These are phyloP conservation scores for Fusarium subtropicale DNA, from an alignment of 2,329 filamentous ascomycete species.

Conservation along the genomic window DNA sequence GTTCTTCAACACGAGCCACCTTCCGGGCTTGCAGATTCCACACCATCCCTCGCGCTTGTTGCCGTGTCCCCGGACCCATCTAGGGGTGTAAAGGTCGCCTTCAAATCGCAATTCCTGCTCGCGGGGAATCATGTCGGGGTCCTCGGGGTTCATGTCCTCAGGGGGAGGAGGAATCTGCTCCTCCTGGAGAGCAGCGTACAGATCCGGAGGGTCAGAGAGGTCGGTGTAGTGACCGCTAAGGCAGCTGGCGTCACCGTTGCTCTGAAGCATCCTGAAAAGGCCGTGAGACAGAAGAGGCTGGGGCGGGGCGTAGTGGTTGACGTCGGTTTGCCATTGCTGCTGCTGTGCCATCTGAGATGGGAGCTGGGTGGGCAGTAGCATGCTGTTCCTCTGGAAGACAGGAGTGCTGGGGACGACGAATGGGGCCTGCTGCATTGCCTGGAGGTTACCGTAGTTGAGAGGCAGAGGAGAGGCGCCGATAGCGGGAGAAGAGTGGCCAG, in stretches of 20 bases:
- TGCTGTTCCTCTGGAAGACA: conserved; percentile 66
- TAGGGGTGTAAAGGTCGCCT: conserved; percentile 84
- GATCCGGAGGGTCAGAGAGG: conserved; percentile 78
- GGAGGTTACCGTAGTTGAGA: conserved; percentile 66
- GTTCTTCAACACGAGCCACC: conserved; percentile 90
- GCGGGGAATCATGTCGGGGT: conserved; percentile 80
- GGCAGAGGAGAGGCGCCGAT: conserved; percentile 61
- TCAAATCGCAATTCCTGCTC: conserved; percentile 84
- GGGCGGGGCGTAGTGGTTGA: conserved; percentile 68
- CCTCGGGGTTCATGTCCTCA: conserved; percentile 83
- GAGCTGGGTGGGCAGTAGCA: conserved; percentile 63
- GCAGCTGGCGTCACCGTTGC: conserved; percentile 76
- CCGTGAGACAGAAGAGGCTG: conserved; percentile 76
- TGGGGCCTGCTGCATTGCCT: conserved; percentile 66
- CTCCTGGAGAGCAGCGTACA: conserved; percentile 80
- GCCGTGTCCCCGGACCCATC: conserved; percentile 85
- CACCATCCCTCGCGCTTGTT: conserved; percentile 93
- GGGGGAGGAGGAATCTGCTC: conserved; percentile 79
- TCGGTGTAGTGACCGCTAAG: conserved; percentile 78
- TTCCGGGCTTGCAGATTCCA: conserved; percentile 85
- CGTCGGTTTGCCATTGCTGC: conserved; percentile 62
- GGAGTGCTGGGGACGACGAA: conserved; percentile 66
- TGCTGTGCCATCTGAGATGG: conserved; percentile 65
- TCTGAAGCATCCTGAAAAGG: conserved; percentile 78
- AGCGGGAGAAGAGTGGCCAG: conserved; percentile 56